A percentile compares a stretch with the other conserved stretches of the same genome.
Conservation (phyloP, 176 grass and related monocot genomes). For the Lolium multiflorum region DNA sequence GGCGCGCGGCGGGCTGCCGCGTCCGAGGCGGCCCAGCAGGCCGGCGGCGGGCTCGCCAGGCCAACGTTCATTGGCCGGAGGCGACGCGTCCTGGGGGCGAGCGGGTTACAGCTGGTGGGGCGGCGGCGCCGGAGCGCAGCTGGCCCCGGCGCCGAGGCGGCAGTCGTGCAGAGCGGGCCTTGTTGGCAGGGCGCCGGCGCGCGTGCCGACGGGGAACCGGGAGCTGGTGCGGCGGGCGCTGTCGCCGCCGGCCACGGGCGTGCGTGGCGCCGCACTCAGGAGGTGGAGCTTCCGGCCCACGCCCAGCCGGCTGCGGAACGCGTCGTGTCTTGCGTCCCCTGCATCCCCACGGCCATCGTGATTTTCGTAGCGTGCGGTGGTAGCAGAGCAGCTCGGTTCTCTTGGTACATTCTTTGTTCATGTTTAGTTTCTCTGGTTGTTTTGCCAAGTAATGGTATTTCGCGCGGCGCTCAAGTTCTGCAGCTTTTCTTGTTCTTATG, state of each 20-base stretch:
- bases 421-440: not conserved
- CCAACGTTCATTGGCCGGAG: not conserved
- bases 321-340: constrained; percentile 24
- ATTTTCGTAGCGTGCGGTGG: not conserved
- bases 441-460: not conserved
- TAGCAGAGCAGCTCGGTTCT: not conserved
- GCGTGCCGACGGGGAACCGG: constrained; percentile 48
- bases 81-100: not conserved
- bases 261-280: constrained; percentile 36
- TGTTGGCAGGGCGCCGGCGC: constrained; percentile 14
- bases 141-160: constrained; percentile 19
- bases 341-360: constrained; percentile 39
- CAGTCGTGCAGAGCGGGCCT: constrained; percentile 25
- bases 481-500: no score
- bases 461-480: no score
- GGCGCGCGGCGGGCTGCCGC: not conserved
- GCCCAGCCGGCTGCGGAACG: constrained; percentile 72
- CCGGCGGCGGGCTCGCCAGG: not conserved
- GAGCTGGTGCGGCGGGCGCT: constrained; percentile 79
- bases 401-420: not conserved
- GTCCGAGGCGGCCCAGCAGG: constrained; percentile 34
- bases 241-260: constrained; percentile 47
- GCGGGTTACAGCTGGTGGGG: constrained; percentile 42
- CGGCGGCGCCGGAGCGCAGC: not conserved
- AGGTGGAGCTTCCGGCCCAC: constrained; percentile 73